Percentiles rank a stretch among this genome's conserved stretches.
Conservation (phyloP, 805 yeast genomes). For the Candida verbasci region DNA sequence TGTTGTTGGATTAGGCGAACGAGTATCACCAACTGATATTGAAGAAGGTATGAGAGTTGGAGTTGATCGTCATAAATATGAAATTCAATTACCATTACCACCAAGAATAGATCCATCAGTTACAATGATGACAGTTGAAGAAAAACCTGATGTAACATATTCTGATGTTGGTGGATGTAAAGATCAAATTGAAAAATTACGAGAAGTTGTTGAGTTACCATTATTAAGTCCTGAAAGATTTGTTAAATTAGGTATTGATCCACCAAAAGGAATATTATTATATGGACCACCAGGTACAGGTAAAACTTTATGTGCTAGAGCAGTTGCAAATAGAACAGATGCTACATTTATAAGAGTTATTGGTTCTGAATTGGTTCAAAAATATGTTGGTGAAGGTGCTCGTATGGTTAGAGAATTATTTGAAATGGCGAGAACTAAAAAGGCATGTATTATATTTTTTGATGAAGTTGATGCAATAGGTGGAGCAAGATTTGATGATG, state of each 20-base stretch:
- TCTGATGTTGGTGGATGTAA: constrained; percentile 98
- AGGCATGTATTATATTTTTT: constrained; percentile 95
- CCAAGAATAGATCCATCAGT: constrained; percentile 97
- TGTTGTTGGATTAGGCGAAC: constrained; percentile 93
- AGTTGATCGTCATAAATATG: constrained; percentile 95
- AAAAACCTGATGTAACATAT: constrained; percentile 97
- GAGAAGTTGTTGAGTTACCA: constrained; percentile 96
- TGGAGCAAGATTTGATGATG: constrained; percentile 99
- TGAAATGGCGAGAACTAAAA: constrained; percentile 98
- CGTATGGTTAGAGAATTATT: constrained; percentile 98
- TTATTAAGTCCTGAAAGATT: constrained; percentile 93
- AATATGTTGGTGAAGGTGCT: constrained; percentile 99
- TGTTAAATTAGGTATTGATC: constrained; percentile 95
- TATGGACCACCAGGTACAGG: no score
- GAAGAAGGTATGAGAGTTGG: constrained; percentile 99
- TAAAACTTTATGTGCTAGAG: constrained; percentile 96
- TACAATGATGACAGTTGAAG: constrained; percentile 99
- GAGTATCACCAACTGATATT: constrained; percentile 96
- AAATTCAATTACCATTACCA: constrained; percentile 94
- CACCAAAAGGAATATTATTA: constrained; percentile 94
- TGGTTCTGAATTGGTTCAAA: constrained; percentile 97
- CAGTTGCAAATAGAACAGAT: constrained; percentile 98
- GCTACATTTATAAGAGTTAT: constrained; percentile 98
- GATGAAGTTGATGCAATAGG: constrained; percentile 99
- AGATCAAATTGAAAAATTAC: constrained; percentile 93